phyloP scores from a whole-genome alignment of 2,329 filamentous ascomycete species.

The Fusarium mangiferae region DNA sequence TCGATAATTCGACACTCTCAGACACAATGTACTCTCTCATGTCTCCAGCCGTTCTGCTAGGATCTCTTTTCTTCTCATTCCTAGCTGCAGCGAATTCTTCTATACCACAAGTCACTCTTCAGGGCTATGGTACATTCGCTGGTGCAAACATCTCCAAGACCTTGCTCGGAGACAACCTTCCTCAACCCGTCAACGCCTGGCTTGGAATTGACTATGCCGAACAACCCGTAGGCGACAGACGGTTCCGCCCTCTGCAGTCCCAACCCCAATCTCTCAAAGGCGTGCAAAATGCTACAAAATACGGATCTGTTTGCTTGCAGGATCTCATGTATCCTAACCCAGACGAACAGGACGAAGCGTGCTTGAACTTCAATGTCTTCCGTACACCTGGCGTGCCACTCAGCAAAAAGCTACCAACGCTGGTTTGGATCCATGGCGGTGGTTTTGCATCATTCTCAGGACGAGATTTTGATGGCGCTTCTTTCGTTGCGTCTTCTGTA shows the following conservation, averaged over 20 bases:
- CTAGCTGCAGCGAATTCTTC: neutral
- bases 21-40: neutral
- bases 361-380: constrained; percentile 5
- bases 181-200: neutral
- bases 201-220: constrained; percentile 2
- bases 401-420: neutral
- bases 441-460: constrained; percentile 12
- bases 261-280: neutral
- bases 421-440: constrained; percentile 9
- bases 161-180: neutral
- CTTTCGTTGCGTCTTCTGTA: neutral
- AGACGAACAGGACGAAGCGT: constrained; percentile 1
- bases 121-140: constrained; percentile 1
- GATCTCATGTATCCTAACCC: constrained; percentile 1
- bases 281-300: neutral
- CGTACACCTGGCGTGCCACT: neutral
- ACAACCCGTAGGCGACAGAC: neutral
- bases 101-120: neutral
- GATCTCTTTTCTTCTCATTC: neutral
- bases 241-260: neutral
- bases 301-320: neutral
- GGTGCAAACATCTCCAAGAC: neutral
- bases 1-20: neutral
- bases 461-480: neutral
- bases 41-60: neutral